Evolutionary conservation across 495 filamentous ascomycete species (phyloP), one percentile per base, ranked within the genome.

Genomic region (Elaphomyces granulatus): DNA sequence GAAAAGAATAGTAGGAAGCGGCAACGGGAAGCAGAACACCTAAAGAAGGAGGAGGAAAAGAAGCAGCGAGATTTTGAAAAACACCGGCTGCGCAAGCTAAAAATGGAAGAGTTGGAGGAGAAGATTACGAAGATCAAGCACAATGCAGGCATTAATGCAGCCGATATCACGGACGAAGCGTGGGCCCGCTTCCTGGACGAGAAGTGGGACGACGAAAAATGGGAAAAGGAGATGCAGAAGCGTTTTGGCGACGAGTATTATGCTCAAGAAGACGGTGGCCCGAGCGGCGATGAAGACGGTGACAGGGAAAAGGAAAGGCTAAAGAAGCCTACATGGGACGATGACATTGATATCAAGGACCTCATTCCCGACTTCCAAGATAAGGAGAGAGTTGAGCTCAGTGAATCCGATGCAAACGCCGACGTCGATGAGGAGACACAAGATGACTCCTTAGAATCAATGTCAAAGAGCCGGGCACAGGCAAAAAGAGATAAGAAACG

Each of bases 281-380:
- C 55, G n/a, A 64, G 65, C 15, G 64, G 54, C 1, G 61, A 64
- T 17, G 67, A 68, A 15, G 59, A 46, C 1, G 45, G 48, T 1
- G 49, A 49, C 21, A 74, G 72, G 49, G 65, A 63, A 45, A 72
- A 69, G 46, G 76, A 72, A 43, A 77, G 74, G 43, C 59, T 73
- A 14, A 90, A 84, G 67, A 98, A 98, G 67, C 90, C 90, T 15
- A 83, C 77, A 40, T 98, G 87, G 83, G 82, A 93, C 43, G 85
- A 94, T 48, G 90, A 98, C 50, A 94, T 96, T 50, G 87, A 94
- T 50, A 95, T 96, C 61, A 81, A 77, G 19, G 88, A 98, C 55
- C 60, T 98, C 20, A 60, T 94, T 30, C 86, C 87, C 2, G 84
- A 90, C 42, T 95, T 92, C 51, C 74, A 72, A 9, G 67, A 83